Evolutionary conservation across 208 protist species (phyloP).

Genomic region (Leishmania tropica): DNA sequence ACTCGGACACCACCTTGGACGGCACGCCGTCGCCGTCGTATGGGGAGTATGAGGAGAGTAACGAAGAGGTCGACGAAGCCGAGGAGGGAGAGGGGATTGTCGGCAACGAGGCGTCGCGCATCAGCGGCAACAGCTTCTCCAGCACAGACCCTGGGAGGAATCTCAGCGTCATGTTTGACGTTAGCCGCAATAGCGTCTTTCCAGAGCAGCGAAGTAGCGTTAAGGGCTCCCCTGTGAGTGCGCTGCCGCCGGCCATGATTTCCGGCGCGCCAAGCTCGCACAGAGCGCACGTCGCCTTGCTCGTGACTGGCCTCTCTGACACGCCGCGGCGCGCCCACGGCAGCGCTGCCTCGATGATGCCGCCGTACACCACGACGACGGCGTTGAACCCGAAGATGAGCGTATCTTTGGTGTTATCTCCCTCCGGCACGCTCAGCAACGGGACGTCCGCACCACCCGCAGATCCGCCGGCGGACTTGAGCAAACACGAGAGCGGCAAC

Average conservation of each 20-base stretch:
- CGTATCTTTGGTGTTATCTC: constrained; percentile 17
- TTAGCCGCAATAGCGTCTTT: neutral
- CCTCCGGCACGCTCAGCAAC: constrained; percentile 3
- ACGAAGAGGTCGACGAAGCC: neutral
- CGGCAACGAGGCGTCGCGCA: neutral
- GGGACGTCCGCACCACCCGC: constrained; percentile 4
- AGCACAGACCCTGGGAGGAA: neutral
- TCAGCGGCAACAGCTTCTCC: neutral
- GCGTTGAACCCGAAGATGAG: constrained; percentile 9
- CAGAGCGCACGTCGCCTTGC: no score
- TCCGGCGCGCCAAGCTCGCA: neutral
- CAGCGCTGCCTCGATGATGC: neutral
- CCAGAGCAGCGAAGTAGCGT: neutral
- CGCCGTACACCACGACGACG: neutral
- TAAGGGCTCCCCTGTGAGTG: constrained; percentile 3
- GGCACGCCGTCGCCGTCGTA: neutral
- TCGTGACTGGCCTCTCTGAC: neutral
- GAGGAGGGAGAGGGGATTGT: neutral
- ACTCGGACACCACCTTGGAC: neutral
- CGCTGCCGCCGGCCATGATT: constrained; percentile 1
- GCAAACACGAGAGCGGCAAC: neutral
- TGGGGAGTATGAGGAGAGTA: neutral
- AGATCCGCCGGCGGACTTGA: neutral
- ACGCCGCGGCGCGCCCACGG: neutral
- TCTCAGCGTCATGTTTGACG: neutral